Conservation (phyloP, 2,329 filamentous ascomycete species). For the Mycosphaerella sp. region DNA sequence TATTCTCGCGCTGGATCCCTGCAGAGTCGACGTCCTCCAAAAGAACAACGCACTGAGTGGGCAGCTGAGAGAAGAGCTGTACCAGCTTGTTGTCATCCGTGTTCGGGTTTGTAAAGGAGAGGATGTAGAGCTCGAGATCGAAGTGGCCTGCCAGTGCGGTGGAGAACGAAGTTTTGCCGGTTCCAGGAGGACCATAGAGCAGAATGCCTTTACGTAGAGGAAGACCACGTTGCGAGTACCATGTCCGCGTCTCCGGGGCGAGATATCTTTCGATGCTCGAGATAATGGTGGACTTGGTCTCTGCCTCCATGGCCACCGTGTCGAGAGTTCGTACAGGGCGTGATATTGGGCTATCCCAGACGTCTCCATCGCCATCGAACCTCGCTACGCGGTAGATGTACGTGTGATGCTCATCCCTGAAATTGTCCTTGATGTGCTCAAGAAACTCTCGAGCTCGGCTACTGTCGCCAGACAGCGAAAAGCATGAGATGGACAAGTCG, state of each 20-base stretch:
- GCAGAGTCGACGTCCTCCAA: conserved; percentile 96
- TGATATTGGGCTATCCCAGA: conserved; percentile 36
- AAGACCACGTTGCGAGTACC: no score
- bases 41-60: conserved; percentile 98
- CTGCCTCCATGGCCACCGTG: conserved; percentile 69
- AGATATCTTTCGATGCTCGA: conserved; percentile 70
- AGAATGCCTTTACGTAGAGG: no score
- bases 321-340: conserved; percentile 63
- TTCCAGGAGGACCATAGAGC: conserved; percentile 95
- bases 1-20: conserved; percentile 87
- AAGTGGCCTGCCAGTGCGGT: conserved; percentile 96
- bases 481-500: conserved; percentile 20
- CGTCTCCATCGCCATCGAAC: conserved; percentile 20
- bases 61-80: conserved; percentile 95
- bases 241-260: conserved; percentile 60
- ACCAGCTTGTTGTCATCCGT: conserved; percentile 96
- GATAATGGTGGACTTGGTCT: no score
- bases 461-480: conserved; percentile 24
- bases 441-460: conserved; percentile 36
- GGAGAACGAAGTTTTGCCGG: conserved; percentile 95
- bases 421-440: conserved; percentile 43
- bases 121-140: conserved; percentile 91
- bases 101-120: conserved; percentile 91
- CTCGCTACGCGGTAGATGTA: conserved; percentile 17
- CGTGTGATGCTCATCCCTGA: conserved; percentile 22